These are phyloP conservation scores for Arabidopsis hybrid DNA, from an alignment of 441 rosid species.

Conservation along the genomic window DNA sequence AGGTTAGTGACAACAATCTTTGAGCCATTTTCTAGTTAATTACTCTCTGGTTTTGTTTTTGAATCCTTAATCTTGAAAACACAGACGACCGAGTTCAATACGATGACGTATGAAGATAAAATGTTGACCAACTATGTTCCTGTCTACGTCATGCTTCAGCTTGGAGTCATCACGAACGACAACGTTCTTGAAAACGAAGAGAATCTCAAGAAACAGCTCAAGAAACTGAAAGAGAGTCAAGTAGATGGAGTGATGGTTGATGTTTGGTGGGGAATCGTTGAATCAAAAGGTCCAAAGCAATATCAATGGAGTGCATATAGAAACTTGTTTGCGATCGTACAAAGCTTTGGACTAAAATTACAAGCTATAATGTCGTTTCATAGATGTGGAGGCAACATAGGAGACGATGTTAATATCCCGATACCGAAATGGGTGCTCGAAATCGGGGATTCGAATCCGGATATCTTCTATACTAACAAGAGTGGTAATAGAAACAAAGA, in stretches of 20 bases:
- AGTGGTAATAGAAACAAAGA: constrained; percentile 68
- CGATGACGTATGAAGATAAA: constrained; percentile 44
- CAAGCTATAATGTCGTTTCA: constrained; percentile 91
- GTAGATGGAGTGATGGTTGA: constrained; percentile 86
- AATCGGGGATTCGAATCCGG: constrained; percentile 67
- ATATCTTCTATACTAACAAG: constrained; percentile 72
- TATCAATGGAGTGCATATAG: constrained; percentile 82
- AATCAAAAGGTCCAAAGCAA: constrained; percentile 62
- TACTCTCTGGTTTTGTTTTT: neutral
- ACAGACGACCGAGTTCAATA: constrained; percentile 51
- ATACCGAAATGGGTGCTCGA: constrained; percentile 77
- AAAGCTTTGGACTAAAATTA: constrained; percentile 55
- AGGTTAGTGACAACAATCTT: constrained; percentile 32
- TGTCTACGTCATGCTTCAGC: constrained; percentile 84
- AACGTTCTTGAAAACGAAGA: constrained; percentile 62
- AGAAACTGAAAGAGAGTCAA: constrained; percentile 64
- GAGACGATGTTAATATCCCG: constrained; percentile 74
- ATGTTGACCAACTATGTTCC: constrained; percentile 78
- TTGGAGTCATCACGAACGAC: constrained; percentile 64
- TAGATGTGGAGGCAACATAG: constrained; percentile 86
- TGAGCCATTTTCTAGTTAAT: neutral
- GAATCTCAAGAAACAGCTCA: constrained; percentile 57
- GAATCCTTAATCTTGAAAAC: constrained; percentile 30
- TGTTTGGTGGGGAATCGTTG: constrained; percentile 88
- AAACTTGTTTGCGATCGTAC: constrained; percentile 65